phyloP scores from a whole-genome alignment of 768 basidiomycete species.

The Boletus barrowsii region DNA sequence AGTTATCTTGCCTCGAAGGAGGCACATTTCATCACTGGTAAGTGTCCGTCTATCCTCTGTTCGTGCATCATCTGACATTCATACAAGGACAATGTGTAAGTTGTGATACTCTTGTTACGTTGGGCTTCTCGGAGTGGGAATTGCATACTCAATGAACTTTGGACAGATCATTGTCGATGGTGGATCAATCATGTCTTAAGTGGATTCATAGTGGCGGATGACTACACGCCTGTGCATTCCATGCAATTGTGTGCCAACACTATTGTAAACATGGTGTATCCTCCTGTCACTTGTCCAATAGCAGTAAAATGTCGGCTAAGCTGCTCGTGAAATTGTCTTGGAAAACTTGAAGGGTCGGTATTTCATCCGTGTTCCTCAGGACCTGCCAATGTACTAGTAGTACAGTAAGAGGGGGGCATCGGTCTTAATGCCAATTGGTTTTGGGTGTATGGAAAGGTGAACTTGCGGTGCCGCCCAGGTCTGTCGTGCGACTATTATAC shows the following conservation, averaged over 20 bases:
- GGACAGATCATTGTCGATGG: conserved; percentile 21
- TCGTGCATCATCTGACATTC: background rate
- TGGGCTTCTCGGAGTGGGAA: background rate
- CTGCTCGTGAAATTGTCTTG: too few species aligned
- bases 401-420: too few species aligned
- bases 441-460: too few species aligned
- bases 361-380: too few species aligned
- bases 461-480: too few species aligned
- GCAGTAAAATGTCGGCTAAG: too few species aligned
- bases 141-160: background rate
- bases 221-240: background rate
- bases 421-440: too few species aligned
- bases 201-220: background rate
- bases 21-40: conserved; percentile 37
- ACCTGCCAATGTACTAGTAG: too few species aligned
- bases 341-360: too few species aligned
- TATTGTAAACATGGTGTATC: background rate
- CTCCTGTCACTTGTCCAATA: too few species aligned
- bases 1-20: conserved; percentile 37
- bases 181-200: conserved; percentile 6
- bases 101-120: background rate
- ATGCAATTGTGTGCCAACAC: too few species aligned
- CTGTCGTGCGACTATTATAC: too few species aligned
- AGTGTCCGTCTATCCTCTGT: background rate
- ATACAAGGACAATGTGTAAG: conserved; percentile 25